phyloP scores from a whole-genome alignment of 164 flowering plant species.

The Stephania japonica region DNA sequence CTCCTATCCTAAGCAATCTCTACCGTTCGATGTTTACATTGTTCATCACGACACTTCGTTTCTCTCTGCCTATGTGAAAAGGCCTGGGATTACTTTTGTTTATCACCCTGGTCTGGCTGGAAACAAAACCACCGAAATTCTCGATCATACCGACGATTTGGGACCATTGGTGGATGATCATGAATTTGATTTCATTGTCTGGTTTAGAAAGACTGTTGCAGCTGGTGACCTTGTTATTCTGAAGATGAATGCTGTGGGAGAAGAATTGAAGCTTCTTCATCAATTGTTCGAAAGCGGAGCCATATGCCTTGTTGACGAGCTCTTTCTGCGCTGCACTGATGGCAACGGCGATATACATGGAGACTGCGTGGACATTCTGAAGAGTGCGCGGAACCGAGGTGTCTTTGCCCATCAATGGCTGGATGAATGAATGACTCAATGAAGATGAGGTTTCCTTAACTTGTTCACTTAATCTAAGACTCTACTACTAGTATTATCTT shows the following conservation, averaged over 20 bases:
- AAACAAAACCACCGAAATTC: slow-evolving; percentile 8
- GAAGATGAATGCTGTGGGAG: slow-evolving; percentile 55
- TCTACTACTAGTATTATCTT: neutral
- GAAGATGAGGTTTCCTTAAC: slow-evolving; percentile 5
- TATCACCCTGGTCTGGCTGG: slow-evolving; percentile 68
- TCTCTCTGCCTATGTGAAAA: slow-evolving; percentile 52
- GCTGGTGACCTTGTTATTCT: slow-evolving; percentile 63
- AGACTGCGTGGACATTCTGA: slow-evolving; percentile 46
- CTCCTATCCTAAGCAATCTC: slow-evolving; percentile 38
- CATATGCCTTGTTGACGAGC: slow-evolving; percentile 79
- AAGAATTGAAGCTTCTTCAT: slow-evolving; percentile 47
- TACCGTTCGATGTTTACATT: slow-evolving; percentile 44
- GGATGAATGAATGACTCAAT: slow-evolving; percentile 21
- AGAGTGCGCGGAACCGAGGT: slow-evolving; percentile 53
- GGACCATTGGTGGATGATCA: slow-evolving; percentile 32
- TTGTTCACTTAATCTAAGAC: neutral
- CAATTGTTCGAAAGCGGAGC: slow-evolving; percentile 59
- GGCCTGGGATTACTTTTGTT: slow-evolving; percentile 69
- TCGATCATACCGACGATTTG: slow-evolving; percentile 22
- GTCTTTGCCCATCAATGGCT: slow-evolving; percentile 74
- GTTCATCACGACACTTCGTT: slow-evolving; percentile 62
- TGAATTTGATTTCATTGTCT: slow-evolving; percentile 57
- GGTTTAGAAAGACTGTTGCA: slow-evolving; percentile 66
- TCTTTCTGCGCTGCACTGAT: slow-evolving; percentile 61
- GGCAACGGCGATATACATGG: slow-evolving; percentile 19